Evolutionary conservation across 345 rosid species (phyloP).

Genomic region (Dipteronia dyeriana): DNA sequence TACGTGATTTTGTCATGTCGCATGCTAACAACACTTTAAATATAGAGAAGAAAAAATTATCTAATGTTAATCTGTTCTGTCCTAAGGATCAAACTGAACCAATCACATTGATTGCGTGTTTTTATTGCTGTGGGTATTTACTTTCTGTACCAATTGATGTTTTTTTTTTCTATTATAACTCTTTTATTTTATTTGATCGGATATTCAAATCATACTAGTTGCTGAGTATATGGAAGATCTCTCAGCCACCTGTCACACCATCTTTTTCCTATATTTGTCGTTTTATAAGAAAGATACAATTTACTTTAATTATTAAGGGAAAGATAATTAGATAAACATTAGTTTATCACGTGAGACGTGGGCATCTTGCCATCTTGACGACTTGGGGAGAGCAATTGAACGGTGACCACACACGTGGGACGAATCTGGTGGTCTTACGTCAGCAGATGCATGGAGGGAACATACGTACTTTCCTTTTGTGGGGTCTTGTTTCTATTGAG

Average conservation of each 20-base stretch:
- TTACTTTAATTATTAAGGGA: neutral
- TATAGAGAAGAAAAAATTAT: no score
- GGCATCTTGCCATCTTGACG: constrained; percentile 29
- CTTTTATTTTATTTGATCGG: neutral
- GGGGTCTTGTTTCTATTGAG: constrained; percentile 11
- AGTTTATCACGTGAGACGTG: constrained; percentile 47
- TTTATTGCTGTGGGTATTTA: neutral
- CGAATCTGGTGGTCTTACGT: constrained; percentile 7
- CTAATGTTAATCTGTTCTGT: no score
- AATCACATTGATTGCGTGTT: no score
- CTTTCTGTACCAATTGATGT: no score
- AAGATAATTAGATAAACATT: constrained; percentile 1
- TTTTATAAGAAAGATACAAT: neutral
- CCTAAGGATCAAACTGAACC: no score
- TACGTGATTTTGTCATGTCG: no score
- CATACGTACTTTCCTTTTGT: constrained; percentile 19
- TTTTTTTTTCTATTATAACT: no score
- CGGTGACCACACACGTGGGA: constrained; percentile 37
- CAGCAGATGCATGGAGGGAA: constrained; percentile 33
- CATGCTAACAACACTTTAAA: no score
- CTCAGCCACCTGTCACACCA: neutral
- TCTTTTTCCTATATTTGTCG: neutral
- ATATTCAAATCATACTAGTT: no score
- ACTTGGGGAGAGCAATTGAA: constrained; percentile 1
- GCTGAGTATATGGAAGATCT: neutral